These are phyloP conservation scores for Gaeumannomyces tritici DNA, from an alignment of 2,329 filamentous ascomycete genomes.

Conservation along the genomic window DNA sequence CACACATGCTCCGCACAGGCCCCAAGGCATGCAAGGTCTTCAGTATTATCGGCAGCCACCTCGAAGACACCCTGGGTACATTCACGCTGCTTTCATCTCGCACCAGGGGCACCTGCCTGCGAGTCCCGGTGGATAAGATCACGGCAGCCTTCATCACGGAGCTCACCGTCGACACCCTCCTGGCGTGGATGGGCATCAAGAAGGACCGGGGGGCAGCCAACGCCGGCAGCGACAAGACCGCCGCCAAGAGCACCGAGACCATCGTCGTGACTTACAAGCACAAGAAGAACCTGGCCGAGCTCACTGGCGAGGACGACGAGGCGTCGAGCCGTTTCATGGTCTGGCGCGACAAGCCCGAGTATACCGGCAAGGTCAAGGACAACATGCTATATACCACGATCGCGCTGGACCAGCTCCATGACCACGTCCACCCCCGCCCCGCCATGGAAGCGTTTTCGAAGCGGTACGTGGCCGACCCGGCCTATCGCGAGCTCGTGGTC, in stretches of 20 bases:
- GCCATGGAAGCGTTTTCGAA: slow-evolving; percentile 24
- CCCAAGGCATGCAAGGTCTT: slow-evolving; percentile 33
- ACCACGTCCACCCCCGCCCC: slow-evolving; percentile 13
- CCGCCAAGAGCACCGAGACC: slow-evolving; percentile 7
- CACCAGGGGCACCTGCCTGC: slow-evolving; percentile 30
- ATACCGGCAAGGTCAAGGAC: slow-evolving; percentile 1
- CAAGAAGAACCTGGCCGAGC: slow-evolving; percentile 8
- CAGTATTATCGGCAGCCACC: slow-evolving; percentile 22
- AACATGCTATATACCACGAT: slow-evolving; percentile 8
- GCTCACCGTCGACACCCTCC: slow-evolving; percentile 28
- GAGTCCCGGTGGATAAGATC: slow-evolving; percentile 12
- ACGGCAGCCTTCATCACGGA: slow-evolving; percentile 23
- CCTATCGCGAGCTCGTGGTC: slow-evolving; percentile 27
- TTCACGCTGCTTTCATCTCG: slow-evolving; percentile 30
- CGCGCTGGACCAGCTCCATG: slow-evolving; percentile 14
- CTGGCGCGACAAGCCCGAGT: not conserved
- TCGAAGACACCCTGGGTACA: slow-evolving; percentile 16
- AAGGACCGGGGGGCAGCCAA: slow-evolving; percentile 9
- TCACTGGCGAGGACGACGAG: slow-evolving; percentile 9
- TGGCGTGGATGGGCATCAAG: slow-evolving; percentile 32
- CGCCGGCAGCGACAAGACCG: not conserved
- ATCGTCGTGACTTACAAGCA: slow-evolving; percentile 9
- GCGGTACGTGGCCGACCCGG: slow-evolving; percentile 26
- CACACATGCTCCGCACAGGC: slow-evolving; percentile 21
- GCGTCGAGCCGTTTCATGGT: slow-evolving; percentile 7